These are phyloP conservation scores for Suillus sp. DNA, from an alignment of 768 basidiomycete species.

Conservation along the genomic window DNA sequence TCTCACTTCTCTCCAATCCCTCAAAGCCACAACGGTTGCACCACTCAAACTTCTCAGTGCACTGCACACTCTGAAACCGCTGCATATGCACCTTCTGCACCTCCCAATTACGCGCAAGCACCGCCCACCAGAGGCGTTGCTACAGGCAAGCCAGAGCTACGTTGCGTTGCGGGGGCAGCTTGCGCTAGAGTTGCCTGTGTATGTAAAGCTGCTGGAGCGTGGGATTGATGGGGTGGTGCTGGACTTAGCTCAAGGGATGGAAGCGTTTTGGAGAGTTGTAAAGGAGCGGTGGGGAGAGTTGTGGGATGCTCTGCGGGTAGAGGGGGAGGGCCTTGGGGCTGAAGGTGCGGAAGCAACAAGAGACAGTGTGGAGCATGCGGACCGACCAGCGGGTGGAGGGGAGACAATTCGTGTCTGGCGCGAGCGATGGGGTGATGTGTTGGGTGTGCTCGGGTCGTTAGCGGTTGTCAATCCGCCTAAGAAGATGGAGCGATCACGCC, in stretches of 20 bases:
- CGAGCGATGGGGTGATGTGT: conserved; percentile 68
- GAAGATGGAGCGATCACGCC: background rate
- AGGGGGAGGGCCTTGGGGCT: conserved; percentile 66
- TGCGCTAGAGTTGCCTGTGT: conserved; percentile 66
- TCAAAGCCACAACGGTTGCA: conserved; percentile 60
- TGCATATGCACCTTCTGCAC: conserved; percentile 70
- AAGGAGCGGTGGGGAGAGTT: conserved; percentile 72
- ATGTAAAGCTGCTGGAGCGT: conserved; percentile 57
- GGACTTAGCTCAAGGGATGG: conserved; percentile 59
- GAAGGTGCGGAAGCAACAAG: conserved; percentile 21
- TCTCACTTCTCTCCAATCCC: conserved; percentile 56
- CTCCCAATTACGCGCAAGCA: conserved; percentile 60
- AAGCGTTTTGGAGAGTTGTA: conserved; percentile 59
- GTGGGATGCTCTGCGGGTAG: conserved; percentile 81
- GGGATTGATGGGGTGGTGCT: conserved; percentile 57
- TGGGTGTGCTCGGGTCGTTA: conserved; percentile 45
- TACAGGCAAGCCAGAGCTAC: conserved; percentile 77
- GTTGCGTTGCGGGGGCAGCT: conserved; percentile 76
- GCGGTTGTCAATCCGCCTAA: conserved; percentile 29
- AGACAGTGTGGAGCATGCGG: background rate
- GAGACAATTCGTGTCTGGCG: conserved; percentile 78
- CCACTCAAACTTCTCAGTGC: conserved; percentile 68
- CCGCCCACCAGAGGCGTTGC: conserved; percentile 64
- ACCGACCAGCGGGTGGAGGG: conserved; percentile 1
- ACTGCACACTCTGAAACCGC: conserved; percentile 73